A percentile compares a stretch with the other conserved stretches of the same genome.
Conservation (phyloP, 257 asterid species). For the Plectranthus barbatus region DNA sequence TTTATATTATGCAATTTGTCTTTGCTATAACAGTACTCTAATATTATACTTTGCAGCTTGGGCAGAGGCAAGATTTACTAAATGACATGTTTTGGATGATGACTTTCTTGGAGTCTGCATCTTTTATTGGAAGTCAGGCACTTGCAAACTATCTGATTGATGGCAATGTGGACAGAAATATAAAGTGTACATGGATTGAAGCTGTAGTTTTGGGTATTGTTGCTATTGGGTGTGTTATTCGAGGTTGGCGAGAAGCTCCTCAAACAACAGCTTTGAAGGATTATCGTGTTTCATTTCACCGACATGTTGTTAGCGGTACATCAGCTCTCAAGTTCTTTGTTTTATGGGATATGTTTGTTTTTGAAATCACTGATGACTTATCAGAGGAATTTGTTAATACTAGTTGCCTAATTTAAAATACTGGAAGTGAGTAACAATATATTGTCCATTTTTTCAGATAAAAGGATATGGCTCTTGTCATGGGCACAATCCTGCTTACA, state of each 20-base stretch:
- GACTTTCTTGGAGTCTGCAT: conserved; percentile 64
- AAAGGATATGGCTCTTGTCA: conserved; percentile 69
- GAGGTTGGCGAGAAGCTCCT: conserved; percentile 57
- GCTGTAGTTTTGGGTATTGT: conserved; percentile 41
- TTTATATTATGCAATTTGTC: not conserved
- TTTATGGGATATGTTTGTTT: not conserved
- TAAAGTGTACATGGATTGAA: conserved; percentile 37
- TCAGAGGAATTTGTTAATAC: too few species aligned
- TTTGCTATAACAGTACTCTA: not conserved
- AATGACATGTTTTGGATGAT: conserved; percentile 96
- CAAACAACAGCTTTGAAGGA: conserved; percentile 36
- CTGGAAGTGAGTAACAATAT: not conserved
- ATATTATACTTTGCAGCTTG: conserved; percentile 44
- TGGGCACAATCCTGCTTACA: conserved; percentile 66
- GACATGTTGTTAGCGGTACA: conserved; percentile 51
- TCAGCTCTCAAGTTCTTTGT: not conserved
- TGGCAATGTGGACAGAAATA: conserved; percentile 31
- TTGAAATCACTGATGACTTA: not conserved
- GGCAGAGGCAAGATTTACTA: conserved; percentile 73
- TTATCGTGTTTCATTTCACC: conserved; percentile 38
- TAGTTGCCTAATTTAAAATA: not conserved
- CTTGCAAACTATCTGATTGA: conserved; percentile 63
- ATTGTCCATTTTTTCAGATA: conserved; percentile 39
- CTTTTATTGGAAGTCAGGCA: conserved; percentile 61
- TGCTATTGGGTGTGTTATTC: conserved; percentile 36